A percentile compares a stretch with the other conserved stretches of the same genome.
phyloP scores from a whole-genome alignment of 176 grass and related monocot species.

The Phoenix roebelenii region DNA sequence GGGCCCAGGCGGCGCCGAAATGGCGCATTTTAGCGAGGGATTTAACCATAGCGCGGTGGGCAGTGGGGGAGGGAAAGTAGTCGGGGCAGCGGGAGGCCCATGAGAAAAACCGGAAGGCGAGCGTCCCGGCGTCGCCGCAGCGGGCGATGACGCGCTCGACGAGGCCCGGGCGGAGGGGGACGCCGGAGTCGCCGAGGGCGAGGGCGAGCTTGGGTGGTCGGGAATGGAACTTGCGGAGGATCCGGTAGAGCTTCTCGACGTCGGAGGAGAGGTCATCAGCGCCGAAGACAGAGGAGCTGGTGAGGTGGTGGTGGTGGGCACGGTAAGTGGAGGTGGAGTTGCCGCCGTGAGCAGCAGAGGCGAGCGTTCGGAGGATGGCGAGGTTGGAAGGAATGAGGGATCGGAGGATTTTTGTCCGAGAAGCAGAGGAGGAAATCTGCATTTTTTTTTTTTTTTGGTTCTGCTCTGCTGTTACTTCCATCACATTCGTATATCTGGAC shows the following conservation, averaged over 20 bases:
- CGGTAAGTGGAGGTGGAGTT: slow-evolving; percentile 8
- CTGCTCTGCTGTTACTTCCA: too few relatives aligned
- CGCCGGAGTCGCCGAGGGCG: slow-evolving; percentile 40
- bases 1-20: slow-evolving; percentile 32
- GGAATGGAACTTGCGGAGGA: slow-evolving; percentile 52
- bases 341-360: too few relatives aligned
- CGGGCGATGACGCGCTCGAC: slow-evolving; percentile 53
- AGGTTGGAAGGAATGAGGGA: too few relatives aligned
- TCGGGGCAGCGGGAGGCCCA: too few relatives aligned
- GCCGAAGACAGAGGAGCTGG: slow-evolving; percentile 11
- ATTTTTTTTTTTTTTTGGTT: too few relatives aligned
- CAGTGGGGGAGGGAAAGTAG: slow-evolving; percentile 24
- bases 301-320: slow-evolving; percentile 21
- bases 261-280: slow-evolving; percentile 22
- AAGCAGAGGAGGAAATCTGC: too few relatives aligned
- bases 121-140: slow-evolving; percentile 45
- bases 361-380: too few relatives aligned
- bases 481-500: too few relatives aligned
- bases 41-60: slow-evolving; percentile 43
- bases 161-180: slow-evolving; percentile 47
- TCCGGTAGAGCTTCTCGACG: slow-evolving; percentile 44
- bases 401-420: too few relatives aligned
- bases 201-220: slow-evolving; percentile 36
- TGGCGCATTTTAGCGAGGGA: slow-evolving; percentile 41
- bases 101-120: slow-evolving; percentile 35